Evolutionary conservation across 371 early-diverging fungal genomes (phyloP).

Genomic region (Actinomortierella wolfii): DNA sequence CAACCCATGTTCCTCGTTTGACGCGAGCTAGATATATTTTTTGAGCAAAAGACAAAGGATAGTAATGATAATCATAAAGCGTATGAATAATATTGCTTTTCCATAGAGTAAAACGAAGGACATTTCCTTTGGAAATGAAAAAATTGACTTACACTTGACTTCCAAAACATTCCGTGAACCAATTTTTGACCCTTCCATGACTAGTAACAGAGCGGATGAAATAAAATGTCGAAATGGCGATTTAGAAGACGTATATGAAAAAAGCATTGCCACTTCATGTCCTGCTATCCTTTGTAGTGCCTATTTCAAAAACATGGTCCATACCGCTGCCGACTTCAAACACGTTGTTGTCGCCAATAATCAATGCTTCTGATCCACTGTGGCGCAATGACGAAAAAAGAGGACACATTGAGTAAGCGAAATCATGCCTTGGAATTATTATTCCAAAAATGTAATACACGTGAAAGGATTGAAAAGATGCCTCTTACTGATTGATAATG

Average conservation of each 20-base stretch:
- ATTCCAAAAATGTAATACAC: background rate
- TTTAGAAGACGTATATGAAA: background rate
- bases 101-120: no score
- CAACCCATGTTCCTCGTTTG: conserved; percentile 62
- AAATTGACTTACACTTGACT: conserved; percentile 56
- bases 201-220: conserved; percentile 38
- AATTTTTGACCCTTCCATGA: conserved; percentile 70
- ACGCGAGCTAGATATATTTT: conserved; percentile 54
- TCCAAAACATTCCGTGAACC: conserved; percentile 75
- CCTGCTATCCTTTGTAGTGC: no score
- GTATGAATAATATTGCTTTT: no score
- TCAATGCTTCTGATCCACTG: conserved; percentile 50
- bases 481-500: conserved; percentile 72
- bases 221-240: background rate
- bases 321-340: conserved; percentile 80
- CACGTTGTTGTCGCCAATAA: conserved; percentile 78
- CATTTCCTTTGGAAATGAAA: no score
- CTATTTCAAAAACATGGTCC: conserved; percentile 12
- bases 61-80: background rate
- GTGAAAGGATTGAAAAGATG: no score
- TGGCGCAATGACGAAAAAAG: background rate
- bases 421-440: background rate
- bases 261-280: no score
- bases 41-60: background rate
- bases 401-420: no score